phyloP scores from a whole-genome alignment of 2,329 filamentous ascomycete species.

The Metarhizium humberi region DNA sequence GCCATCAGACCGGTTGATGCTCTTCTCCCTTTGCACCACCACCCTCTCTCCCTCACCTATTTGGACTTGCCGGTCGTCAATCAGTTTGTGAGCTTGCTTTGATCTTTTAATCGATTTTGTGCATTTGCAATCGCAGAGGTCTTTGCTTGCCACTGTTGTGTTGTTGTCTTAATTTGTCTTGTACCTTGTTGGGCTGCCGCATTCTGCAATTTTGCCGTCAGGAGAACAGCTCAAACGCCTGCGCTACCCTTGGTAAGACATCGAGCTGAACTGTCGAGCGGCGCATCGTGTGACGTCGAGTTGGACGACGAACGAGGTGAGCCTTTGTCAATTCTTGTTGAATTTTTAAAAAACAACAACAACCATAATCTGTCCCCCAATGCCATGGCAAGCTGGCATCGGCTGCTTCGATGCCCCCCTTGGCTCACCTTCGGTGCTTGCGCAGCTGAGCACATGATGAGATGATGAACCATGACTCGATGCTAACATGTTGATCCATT shows the following conservation, averaged over 20 bases:
- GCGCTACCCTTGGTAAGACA: constrained; percentile 1
- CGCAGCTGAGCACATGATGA: neutral
- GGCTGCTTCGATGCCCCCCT: no score
- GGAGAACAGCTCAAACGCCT: neutral
- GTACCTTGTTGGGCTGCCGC: neutral
- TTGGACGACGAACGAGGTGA: constrained; percentile 3
- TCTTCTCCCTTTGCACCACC: constrained; percentile 2
- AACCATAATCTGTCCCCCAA: no score
- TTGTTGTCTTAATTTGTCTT: neutral
- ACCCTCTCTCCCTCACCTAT: neutral
- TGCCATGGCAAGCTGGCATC: no score
- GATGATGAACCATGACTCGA: neutral
- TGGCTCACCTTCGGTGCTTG: neutral
- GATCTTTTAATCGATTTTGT: neutral
- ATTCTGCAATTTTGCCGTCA: neutral
- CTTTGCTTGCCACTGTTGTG: neutral
- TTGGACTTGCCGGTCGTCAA: neutral
- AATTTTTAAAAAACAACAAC: neutral
- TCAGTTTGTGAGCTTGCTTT: constrained; percentile 2
- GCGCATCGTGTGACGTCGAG: constrained; percentile 1
- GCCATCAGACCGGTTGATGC: no score
- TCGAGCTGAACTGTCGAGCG: neutral
- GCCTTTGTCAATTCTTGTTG: neutral
- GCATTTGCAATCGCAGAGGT: neutral
- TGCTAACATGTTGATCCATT: neutral